Evolutionary conservation across 345 rosid genomes (phyloP).

Genomic region (Rhodamnia rubescens): DNA sequence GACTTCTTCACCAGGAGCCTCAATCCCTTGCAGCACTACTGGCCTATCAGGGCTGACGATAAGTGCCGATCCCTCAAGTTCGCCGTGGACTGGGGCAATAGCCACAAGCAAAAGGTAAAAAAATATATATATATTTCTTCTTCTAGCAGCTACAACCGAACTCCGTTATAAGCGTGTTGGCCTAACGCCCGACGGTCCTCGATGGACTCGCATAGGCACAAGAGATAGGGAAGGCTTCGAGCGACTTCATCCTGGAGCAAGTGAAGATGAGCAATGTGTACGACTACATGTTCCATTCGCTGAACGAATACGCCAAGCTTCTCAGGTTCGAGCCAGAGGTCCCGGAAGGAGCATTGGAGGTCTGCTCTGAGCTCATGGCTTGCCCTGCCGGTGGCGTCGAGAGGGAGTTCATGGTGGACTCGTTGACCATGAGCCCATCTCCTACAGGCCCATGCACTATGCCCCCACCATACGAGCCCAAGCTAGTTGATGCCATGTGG

Average conservation of each 20-base stretch:
- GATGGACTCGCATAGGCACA: slow-evolving; percentile 28
- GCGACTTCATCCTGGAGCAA: slow-evolving; percentile 41
- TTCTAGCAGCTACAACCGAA: not conserved
- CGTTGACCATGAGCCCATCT: slow-evolving; percentile 39
- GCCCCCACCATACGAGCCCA: slow-evolving; percentile 49
- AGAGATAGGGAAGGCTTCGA: slow-evolving; percentile 50
- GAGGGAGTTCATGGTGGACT: slow-evolving; percentile 41
- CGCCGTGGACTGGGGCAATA: slow-evolving; percentile 79
- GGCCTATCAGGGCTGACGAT: slow-evolving; percentile 50
- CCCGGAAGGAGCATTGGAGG: slow-evolving; percentile 35
- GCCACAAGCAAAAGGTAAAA: slow-evolving; percentile 42
- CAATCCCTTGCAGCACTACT: slow-evolving; percentile 42
- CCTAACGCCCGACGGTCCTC: not conserved
- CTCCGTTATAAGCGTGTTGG: not conserved
- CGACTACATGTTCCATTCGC: slow-evolving; percentile 67
- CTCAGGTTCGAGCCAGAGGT: slow-evolving; percentile 32
- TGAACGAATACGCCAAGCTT: slow-evolving; percentile 62
- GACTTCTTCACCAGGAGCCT: slow-evolving; percentile 45
- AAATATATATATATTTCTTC: not conserved
- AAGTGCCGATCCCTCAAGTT: slow-evolving; percentile 66
- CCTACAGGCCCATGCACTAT: slow-evolving; percentile 35
- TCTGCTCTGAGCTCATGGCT: slow-evolving; percentile 49
- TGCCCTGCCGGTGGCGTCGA: slow-evolving; percentile 30
- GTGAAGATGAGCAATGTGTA: slow-evolving; percentile 57
- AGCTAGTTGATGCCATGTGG: slow-evolving; percentile 9